Percentiles rank a stretch among this genome's conserved stretches.
These are phyloP conservation scores for Phytophthora sp. DNA, from an alignment of 352 stramenopile species.

Conservation along the genomic window DNA sequence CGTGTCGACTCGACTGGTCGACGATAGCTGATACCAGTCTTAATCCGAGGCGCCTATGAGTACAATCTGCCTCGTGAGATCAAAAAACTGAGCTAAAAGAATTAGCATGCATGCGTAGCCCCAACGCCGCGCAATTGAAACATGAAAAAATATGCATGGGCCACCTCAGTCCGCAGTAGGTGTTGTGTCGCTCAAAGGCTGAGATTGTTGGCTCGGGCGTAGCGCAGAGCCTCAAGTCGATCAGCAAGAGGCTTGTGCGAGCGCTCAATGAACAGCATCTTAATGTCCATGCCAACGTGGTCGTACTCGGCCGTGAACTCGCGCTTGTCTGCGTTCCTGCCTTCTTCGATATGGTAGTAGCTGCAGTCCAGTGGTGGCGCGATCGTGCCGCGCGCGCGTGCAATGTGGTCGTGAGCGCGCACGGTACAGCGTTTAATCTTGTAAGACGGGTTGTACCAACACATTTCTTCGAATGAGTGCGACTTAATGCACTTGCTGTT, in stretches of 20 bases:
- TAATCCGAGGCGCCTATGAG: not conserved
- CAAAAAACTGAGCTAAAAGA: slow-evolving; percentile 15
- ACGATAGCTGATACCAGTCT: slow-evolving; percentile 20
- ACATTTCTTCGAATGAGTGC: slow-evolving; percentile 53
- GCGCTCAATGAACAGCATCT: slow-evolving; percentile 52
- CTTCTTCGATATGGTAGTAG: slow-evolving; percentile 47
- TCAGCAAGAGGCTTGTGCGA: slow-evolving; percentile 47
- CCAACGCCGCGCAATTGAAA: not conserved
- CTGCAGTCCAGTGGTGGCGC: slow-evolving; percentile 34
- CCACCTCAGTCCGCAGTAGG: too few species aligned
- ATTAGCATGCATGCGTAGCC: slow-evolving; percentile 23
- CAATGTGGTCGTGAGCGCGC: slow-evolving; percentile 36
- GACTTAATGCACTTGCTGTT: slow-evolving; percentile 48
- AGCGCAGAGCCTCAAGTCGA: slow-evolving; percentile 34
- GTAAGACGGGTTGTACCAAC: slow-evolving; percentile 59
- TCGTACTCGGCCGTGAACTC: slow-evolving; percentile 40
- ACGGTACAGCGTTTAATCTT: slow-evolving; percentile 48
- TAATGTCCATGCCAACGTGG: slow-evolving; percentile 39
- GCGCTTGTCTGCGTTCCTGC: slow-evolving; percentile 39
- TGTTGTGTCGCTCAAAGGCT: not conserved
- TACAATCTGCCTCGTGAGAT: not conserved
- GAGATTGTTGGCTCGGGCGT: slow-evolving; percentile 29
- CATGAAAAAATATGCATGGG: slow-evolving; percentile 20
- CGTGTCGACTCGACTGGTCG: not conserved
- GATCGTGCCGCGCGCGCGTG: slow-evolving; percentile 31